phyloP scores from a whole-genome alignment of 768 basidiomycete genomes.

The Trametes elegans region DNA sequence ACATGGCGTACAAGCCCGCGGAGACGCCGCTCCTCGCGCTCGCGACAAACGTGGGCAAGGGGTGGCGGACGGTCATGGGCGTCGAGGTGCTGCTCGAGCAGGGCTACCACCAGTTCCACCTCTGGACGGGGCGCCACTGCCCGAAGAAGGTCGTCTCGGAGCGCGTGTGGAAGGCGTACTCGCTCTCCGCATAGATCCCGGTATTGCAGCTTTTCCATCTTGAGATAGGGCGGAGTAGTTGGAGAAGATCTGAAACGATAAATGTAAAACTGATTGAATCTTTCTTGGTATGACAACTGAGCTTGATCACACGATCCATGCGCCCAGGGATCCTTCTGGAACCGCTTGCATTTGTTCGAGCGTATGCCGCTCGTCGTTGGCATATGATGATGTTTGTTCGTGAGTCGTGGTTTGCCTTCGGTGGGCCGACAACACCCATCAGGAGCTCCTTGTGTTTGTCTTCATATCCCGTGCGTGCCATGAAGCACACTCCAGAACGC shows the following conservation, averaged over 20 bases:
- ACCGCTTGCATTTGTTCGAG: too few species aligned
- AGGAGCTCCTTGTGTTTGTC: too few species aligned
- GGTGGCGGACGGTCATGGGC: slow-evolving; percentile 76
- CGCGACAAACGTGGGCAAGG: slow-evolving; percentile 46
- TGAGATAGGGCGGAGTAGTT: not conserved
- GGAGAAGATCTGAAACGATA: not conserved
- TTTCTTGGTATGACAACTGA: too few species aligned
- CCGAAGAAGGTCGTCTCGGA: slow-evolving; percentile 48
- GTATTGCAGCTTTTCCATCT: not conserved
- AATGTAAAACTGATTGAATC: too few species aligned
- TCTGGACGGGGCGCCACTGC: slow-evolving; percentile 73
- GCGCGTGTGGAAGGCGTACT: slow-evolving; percentile 49
- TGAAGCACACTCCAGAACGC: too few species aligned
- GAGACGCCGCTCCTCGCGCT: slow-evolving; percentile 77
- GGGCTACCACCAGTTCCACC: slow-evolving; percentile 80
- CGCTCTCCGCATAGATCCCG: not conserved
- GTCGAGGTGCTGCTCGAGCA: slow-evolving; percentile 87
- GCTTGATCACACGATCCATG: too few species aligned
- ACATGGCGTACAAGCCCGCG: slow-evolving; percentile 93
- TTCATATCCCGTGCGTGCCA: too few species aligned
- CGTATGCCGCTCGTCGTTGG: too few species aligned
- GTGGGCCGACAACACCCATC: too few species aligned
- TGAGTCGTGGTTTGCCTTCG: too few species aligned
- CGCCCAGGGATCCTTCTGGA: too few species aligned
- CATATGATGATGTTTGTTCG: too few species aligned